Conservation (phyloP, 805 yeast species). For the Pichia nanzhaoensis region DNA sequence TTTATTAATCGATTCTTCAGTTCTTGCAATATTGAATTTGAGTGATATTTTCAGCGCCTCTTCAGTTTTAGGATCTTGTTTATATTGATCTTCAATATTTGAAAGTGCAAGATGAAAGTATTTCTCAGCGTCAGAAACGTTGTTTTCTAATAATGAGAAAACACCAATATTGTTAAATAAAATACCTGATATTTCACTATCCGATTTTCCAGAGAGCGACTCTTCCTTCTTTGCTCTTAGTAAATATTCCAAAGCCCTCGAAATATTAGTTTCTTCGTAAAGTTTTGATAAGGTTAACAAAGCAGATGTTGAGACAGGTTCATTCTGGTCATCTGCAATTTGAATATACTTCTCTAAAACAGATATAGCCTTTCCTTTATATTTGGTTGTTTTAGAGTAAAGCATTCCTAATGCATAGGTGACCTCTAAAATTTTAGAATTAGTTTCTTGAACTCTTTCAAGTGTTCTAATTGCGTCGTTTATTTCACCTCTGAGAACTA, state of each 20-base stretch:
- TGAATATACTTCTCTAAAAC: slow-evolving; percentile 66
- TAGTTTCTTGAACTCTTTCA: slow-evolving; percentile 61
- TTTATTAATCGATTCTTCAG: slow-evolving; percentile 33
- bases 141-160: slow-evolving; percentile 54
- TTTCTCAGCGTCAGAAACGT: slow-evolving; percentile 40
- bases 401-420: slow-evolving; percentile 70
- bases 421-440: slow-evolving; percentile 68
- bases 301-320: slow-evolving; percentile 58
- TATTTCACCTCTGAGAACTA: slow-evolving; percentile 60
- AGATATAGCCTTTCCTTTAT: slow-evolving; percentile 46
- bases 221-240: slow-evolving; percentile 41
- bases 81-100: slow-evolving; percentile 32
- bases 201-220: slow-evolving; percentile 28
- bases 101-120: slow-evolving; percentile 36
- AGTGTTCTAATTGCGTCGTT: slow-evolving; percentile 85
- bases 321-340: slow-evolving; percentile 49
- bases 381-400: slow-evolving; percentile 43
- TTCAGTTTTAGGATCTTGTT: slow-evolving; percentile 16
- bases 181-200: slow-evolving; percentile 48
- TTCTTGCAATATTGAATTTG: slow-evolving; percentile 71
- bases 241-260: slow-evolving; percentile 61
- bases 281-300: slow-evolving; percentile 61
- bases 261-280: slow-evolving; percentile 58
- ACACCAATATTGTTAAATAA: slow-evolving; percentile 82
- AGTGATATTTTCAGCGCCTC: slow-evolving; percentile 37